Conservation (phyloP, 768 basidiomycete species). For the Mycena floridula region DNA sequence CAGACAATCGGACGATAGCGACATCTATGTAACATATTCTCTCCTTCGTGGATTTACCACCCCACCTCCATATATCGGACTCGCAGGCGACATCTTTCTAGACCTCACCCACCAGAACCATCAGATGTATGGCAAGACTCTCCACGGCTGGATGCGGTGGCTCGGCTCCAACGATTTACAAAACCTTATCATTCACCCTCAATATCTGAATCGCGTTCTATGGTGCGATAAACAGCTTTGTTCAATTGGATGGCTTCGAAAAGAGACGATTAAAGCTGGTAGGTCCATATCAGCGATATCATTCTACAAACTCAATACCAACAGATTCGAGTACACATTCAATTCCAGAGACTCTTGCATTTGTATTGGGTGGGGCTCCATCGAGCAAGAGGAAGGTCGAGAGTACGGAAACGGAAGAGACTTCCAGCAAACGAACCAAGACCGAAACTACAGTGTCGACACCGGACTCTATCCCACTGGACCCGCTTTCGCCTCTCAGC, state of each 20-base stretch:
- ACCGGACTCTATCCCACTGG: no score
- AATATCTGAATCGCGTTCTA: neutral
- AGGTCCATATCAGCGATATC: neutral
- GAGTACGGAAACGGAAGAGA: neutral
- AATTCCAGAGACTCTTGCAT: neutral
- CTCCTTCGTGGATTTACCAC: neutral
- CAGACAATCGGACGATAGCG: neutral
- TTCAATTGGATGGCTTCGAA: neutral
- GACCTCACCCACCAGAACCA: neutral
- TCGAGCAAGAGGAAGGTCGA: neutral
- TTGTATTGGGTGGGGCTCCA: neutral
- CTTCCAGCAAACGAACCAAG: neutral
- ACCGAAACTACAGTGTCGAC: no score
- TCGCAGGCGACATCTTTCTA: neutral
- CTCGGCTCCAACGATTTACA: neutral
- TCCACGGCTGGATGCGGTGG: neutral
- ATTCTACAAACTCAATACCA: neutral
- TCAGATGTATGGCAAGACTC: neutral
- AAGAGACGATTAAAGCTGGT: neutral
- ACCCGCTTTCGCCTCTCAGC: neutral
- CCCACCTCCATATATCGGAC: neutral
- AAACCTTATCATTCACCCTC: neutral
- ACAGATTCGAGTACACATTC: neutral
- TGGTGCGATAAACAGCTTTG: neutral
- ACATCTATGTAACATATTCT: neutral